A percentile compares a stretch with the other conserved stretches of the same genome.
Evolutionary conservation across 2,329 filamentous ascomycete genomes (phyloP).

Genomic region (Lasiodiplodia sp.): DNA sequence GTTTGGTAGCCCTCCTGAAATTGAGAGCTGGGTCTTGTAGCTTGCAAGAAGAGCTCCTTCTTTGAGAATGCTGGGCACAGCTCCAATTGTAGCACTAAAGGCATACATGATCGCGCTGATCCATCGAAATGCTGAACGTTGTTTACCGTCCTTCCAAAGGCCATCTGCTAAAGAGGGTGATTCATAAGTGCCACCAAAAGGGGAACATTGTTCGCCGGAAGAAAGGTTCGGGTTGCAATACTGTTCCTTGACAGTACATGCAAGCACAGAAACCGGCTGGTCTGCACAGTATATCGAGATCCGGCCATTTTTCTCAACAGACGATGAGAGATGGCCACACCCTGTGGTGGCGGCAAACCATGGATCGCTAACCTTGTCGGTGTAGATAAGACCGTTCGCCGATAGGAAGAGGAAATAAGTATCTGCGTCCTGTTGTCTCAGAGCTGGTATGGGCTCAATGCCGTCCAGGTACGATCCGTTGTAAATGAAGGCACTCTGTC

Average conservation of each 20-base stretch:
- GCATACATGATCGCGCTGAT: neutral
- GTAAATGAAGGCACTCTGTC: neutral
- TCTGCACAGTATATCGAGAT: neutral
- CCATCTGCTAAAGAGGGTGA: neutral
- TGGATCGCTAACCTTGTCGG: slow-evolving; percentile 30
- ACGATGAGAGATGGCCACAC: too few species aligned
- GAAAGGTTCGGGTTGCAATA: slow-evolving; percentile 32
- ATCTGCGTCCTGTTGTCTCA: slow-evolving; percentile 41
- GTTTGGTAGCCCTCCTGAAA: slow-evolving; percentile 1
- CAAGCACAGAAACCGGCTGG: slow-evolving; percentile 24
- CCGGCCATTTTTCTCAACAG: too few species aligned
- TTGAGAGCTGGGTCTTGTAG: neutral
- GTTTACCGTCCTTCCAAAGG: neutral
- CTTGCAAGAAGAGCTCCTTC: too few species aligned
- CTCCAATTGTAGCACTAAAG: neutral
- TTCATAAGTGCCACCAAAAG: neutral
- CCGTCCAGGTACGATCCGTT: neutral
- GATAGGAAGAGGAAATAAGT: slow-evolving; percentile 42
- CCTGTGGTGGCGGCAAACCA: neutral
- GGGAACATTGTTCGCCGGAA: neutral
- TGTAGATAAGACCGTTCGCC: slow-evolving; percentile 38
- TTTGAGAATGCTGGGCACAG: neutral
- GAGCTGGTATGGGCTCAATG: slow-evolving; percentile 33
- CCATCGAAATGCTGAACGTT: neutral
- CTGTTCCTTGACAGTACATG: slow-evolving; percentile 19